phyloP scores from a whole-genome alignment of 768 basidiomycete genomes.

The Mycena epipterygia region DNA sequence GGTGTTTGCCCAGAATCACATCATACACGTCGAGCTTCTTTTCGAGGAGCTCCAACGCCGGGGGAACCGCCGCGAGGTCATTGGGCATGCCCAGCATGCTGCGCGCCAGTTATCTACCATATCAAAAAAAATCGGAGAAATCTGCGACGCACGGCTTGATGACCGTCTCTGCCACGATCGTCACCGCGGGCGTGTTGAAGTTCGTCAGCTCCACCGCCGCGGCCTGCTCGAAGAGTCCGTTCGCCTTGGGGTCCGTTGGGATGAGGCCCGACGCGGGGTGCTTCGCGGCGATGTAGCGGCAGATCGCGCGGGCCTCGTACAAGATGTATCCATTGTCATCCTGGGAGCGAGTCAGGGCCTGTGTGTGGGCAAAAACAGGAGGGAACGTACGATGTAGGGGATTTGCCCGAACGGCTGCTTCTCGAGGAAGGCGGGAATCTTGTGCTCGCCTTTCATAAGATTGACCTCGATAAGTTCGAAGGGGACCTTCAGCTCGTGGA shows the following conservation, averaged over 20 bases:
- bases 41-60: slow-evolving; percentile 52
- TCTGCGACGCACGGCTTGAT: slow-evolving; percentile 58
- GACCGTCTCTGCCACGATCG: slow-evolving; percentile 58
- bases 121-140: neutral
- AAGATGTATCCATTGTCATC: slow-evolving; percentile 45
- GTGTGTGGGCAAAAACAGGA: no score
- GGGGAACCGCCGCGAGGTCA: slow-evolving; percentile 38
- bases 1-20: slow-evolving; percentile 65
- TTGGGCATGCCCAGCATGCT: slow-evolving; percentile 36
- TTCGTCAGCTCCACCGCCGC: slow-evolving; percentile 41
- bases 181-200: slow-evolving; percentile 64
- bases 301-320: slow-evolving; percentile 47
- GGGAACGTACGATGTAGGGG: no score
- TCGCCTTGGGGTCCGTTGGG: neutral
- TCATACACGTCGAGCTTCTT: slow-evolving; percentile 68
- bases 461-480: no score
- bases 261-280: slow-evolving; percentile 33
- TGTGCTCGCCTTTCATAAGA: no score
- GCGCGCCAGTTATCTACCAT: neutral
- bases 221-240: slow-evolving; percentile 17
- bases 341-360: no score
- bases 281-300: slow-evolving; percentile 43
- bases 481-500: no score
- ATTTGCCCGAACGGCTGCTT: no score
- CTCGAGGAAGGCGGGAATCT: no score